Evolutionary conservation across 257 asterid species (phyloP), one percentile per base, ranked within the genome.

Genomic region (Paraleonurus japonicus): DNA sequence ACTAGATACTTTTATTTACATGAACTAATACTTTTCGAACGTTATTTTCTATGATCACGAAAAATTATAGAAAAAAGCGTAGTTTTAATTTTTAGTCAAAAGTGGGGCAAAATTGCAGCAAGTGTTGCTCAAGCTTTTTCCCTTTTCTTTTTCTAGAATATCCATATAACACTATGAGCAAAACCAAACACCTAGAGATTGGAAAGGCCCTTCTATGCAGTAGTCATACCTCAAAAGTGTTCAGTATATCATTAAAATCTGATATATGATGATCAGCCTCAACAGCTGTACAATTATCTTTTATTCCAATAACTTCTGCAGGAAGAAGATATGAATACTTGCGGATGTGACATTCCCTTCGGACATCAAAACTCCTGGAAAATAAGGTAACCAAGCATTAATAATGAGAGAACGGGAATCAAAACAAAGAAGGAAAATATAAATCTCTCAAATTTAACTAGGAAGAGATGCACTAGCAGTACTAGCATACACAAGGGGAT

Each of bases 251-350:
- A 69, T 89, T 87, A 73, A 93, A 90, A 75, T 85, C 86, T 57
- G 94, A 78, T 70, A 90, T 68, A 69, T 90, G 95, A 64, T 30
- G 43, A 79, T 90, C 85, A 61, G 84, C 81, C 87, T 93, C 97
- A 76, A 76, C 79, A 43, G 87, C 78, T 2, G 89, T 78, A 33
- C 48, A 78, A 77, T 72, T 71, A 19, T 83, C 77, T 77, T 82
- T 82, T 45, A 94, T 82, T 78, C 99, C 99, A 59, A 94, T 91
- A 43, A 91, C 65, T 60, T 89, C 96, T 70, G 89, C 88, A 19
- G 99, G 99, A 69, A 94, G 92, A 61, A 94, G 96, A 82, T 94
- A 94, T 17, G 92, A 84, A 79, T 94, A 94, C 78, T 86, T 88
- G 73, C 98, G 95, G 60, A 90, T 74, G 76, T 67, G 81, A 72